These are phyloP conservation scores for Spergularia bocconei DNA, from an alignment of 148 eudicot genomes.

Conservation along the genomic window DNA sequence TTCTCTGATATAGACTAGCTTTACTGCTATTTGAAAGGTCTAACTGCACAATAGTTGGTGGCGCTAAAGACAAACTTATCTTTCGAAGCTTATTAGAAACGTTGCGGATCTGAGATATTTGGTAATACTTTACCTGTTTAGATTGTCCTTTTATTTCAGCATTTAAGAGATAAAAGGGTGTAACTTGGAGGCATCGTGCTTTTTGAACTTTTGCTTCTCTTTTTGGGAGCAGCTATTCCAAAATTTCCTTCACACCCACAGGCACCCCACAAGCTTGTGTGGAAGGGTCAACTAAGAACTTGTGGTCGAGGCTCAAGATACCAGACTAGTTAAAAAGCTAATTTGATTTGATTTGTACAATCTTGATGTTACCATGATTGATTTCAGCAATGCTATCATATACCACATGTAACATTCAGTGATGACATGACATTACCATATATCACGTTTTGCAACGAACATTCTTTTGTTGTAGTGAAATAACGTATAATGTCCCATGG, in stretches of 20 bases:
- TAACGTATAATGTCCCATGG: not conserved
- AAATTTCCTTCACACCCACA: not conserved
- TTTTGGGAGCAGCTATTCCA: not conserved
- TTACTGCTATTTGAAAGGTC: not conserved
- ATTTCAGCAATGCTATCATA: not conserved
- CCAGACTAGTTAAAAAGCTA: not conserved
- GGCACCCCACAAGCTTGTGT: not conserved
- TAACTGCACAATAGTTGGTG: not conserved
- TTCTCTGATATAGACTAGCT: not conserved
- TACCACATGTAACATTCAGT: not conserved
- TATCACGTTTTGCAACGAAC: not conserved
- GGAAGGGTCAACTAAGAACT: slow-evolving; percentile 16
- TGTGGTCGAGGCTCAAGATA: slow-evolving; percentile 1
- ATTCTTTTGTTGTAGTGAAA: not conserved
- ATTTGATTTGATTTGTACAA: not conserved
- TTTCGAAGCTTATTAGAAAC: not conserved
- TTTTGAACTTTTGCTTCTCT: not conserved
- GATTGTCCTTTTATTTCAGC: not conserved
- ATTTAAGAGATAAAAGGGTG: not conserved
- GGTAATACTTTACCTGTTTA: not conserved
- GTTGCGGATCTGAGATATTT: not conserved
- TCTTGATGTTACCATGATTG: not conserved
- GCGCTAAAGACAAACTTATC: not conserved
- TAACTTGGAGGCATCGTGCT: not conserved
- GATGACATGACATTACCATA: not conserved